phyloP scores from a whole-genome alignment of 768 basidiomycete species.

The Boletus reticulatus region DNA sequence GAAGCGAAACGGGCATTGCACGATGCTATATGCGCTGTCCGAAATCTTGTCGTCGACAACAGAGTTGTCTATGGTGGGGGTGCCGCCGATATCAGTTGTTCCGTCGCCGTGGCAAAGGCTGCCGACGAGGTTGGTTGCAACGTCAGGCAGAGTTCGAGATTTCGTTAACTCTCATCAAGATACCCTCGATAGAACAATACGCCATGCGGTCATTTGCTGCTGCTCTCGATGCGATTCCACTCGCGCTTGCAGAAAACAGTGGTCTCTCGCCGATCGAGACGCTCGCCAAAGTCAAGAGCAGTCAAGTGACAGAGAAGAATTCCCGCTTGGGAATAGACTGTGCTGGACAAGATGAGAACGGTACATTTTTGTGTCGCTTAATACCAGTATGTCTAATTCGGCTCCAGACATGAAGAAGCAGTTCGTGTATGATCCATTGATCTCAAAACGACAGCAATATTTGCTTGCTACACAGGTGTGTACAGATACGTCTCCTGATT shows the following conservation, averaged over 20 bases:
- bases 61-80: slow-evolving; percentile 98
- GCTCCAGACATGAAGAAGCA: slow-evolving; percentile 92
- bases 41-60: slow-evolving; percentile 93
- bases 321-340: slow-evolving; percentile 93
- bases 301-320: slow-evolving; percentile 85
- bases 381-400: background rate
- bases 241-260: slow-evolving; percentile 97
- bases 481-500: background rate
- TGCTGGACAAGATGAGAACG: slow-evolving; percentile 79
- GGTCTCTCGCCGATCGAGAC: slow-evolving; percentile 96
- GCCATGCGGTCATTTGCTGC: slow-evolving; percentile 99
- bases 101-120: slow-evolving; percentile 89
- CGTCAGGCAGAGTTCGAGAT: background rate
- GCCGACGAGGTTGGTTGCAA: slow-evolving; percentile 75
- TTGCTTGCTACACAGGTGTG: slow-evolving; percentile 91
- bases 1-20: slow-evolving; percentile 98
- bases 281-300: slow-evolving; percentile 90
- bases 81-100: slow-evolving; percentile 94
- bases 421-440: slow-evolving; percentile 94
- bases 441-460: slow-evolving; percentile 97
- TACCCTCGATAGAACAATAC: slow-evolving; percentile 97
- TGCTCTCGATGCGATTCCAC: slow-evolving; percentile 91
- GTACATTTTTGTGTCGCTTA: slow-evolving; percentile 39
- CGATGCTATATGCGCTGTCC: slow-evolving; percentile 95
- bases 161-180: slow-evolving; percentile 43